phyloP scores from a whole-genome alignment of 768 basidiomycete genomes.

The Suillus spraguei region DNA sequence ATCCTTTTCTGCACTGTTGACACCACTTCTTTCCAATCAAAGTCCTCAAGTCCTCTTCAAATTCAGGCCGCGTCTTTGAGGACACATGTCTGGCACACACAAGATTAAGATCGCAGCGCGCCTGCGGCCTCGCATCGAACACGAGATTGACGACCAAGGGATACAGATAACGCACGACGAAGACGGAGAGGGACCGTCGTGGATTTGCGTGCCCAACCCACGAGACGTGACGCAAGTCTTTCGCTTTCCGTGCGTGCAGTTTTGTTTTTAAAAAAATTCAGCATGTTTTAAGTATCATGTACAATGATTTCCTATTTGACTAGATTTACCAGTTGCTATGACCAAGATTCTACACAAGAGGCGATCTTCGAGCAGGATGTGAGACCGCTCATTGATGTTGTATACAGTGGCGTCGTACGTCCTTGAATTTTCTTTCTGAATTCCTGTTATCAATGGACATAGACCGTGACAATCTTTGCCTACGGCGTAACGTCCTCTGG shows the following conservation, averaged over 20 bases:
- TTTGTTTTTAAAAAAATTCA: too few relatives aligned
- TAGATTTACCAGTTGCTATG: slow-evolving; percentile 80
- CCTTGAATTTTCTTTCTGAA: neutral
- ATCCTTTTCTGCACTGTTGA: neutral
- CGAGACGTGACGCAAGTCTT: slow-evolving; percentile 70
- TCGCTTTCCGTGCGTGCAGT: slow-evolving; percentile 65
- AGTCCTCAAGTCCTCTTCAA: neutral
- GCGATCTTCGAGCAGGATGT: slow-evolving; percentile 81
- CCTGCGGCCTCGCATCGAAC: slow-evolving; percentile 62
- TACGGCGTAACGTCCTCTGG: slow-evolving; percentile 92
- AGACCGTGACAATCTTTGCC: slow-evolving; percentile 88
- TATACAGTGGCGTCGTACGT: slow-evolving; percentile 75
- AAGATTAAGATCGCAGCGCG: slow-evolving; percentile 76
- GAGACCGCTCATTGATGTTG: slow-evolving; percentile 74
- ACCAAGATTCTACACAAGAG: slow-evolving; percentile 66
- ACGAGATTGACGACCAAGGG: slow-evolving; percentile 64
- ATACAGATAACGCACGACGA: slow-evolving; percentile 52
- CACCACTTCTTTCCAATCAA: slow-evolving; percentile 2
- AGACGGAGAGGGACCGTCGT: slow-evolving; percentile 39
- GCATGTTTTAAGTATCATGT: neutral
- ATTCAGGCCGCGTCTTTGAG: neutral
- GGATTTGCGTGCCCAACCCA: slow-evolving; percentile 70
- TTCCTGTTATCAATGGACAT: neutral
- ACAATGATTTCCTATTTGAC: slow-evolving; percentile 9
- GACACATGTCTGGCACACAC: slow-evolving; percentile 29